phyloP scores from a whole-genome alignment of 495 filamentous ascomycete genomes.

The Parathielavia appendiculata region DNA sequence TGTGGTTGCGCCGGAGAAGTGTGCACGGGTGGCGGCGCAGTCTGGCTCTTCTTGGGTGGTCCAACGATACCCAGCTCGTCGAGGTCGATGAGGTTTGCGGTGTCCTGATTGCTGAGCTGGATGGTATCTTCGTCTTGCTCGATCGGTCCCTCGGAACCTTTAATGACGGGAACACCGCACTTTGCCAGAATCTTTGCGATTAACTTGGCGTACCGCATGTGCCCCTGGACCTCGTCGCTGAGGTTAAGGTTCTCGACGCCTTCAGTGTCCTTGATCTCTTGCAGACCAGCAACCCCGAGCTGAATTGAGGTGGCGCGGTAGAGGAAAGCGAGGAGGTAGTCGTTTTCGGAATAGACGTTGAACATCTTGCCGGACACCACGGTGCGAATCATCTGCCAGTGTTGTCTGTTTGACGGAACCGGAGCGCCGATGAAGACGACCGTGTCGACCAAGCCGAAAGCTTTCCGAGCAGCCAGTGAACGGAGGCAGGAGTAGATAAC shows the following conservation, averaged over 20 bases:
- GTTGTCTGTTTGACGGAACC: slow-evolving; percentile 55
- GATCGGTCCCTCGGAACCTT: slow-evolving; percentile 47
- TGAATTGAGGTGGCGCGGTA: slow-evolving; percentile 74
- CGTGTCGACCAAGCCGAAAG: slow-evolving; percentile 74
- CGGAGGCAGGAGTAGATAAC: slow-evolving; percentile 74
- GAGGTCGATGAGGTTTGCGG: slow-evolving; percentile 45
- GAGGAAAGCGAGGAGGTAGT: slow-evolving; percentile 70
- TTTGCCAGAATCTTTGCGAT: slow-evolving; percentile 62
- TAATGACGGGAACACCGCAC: slow-evolving; percentile 64
- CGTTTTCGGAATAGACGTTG: slow-evolving; percentile 74
- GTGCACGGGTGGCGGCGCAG: neutral
- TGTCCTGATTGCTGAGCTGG: slow-evolving; percentile 29
- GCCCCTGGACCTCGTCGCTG: slow-evolving; percentile 66
- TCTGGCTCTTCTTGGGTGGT: neutral
- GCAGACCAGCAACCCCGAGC: slow-evolving; percentile 69
- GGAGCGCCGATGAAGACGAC: slow-evolving; percentile 81
- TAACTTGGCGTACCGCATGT: slow-evolving; percentile 64
- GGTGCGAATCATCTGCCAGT: slow-evolving; percentile 65
- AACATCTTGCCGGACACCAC: slow-evolving; percentile 70
- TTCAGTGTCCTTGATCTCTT: slow-evolving; percentile 56
- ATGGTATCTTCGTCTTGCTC: slow-evolving; percentile 52
- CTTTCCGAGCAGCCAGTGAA: slow-evolving; percentile 60
- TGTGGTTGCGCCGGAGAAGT: neutral
- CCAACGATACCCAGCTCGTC: slow-evolving; percentile 34
- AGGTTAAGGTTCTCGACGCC: slow-evolving; percentile 73